phyloP scores from a whole-genome alignment of 148 eudicot genomes.

The Amaranthus hypochondriacus region DNA sequence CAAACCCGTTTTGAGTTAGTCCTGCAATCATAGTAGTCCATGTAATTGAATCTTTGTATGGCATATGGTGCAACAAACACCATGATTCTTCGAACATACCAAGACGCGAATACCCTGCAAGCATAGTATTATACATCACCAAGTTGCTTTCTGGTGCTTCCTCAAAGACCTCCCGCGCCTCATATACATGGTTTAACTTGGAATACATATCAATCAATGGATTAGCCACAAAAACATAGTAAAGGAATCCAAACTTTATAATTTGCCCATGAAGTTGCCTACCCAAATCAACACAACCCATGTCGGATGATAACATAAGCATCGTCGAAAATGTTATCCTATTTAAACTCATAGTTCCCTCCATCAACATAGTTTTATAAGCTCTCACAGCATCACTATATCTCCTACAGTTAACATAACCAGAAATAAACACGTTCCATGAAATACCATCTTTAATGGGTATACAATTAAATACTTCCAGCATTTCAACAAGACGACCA shows the following conservation, averaged over 20 bases:
- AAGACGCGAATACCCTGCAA: slow-evolving; percentile 56
- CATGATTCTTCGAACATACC: slow-evolving; percentile 62
- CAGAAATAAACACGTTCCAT: slow-evolving; percentile 83
- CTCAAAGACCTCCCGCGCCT: slow-evolving; percentile 57
- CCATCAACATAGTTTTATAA: slow-evolving; percentile 56
- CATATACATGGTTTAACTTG: slow-evolving; percentile 45
- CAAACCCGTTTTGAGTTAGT: slow-evolving; percentile 52
- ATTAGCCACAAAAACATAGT: slow-evolving; percentile 75
- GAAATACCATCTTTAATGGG: slow-evolving; percentile 72
- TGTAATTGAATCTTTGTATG: slow-evolving; percentile 63
- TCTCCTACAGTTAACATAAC: slow-evolving; percentile 48
- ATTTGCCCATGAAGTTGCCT: slow-evolving; percentile 71
- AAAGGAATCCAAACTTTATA: slow-evolving; percentile 60
- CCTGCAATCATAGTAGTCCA: slow-evolving; percentile 90
- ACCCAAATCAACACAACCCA: slow-evolving; percentile 51
- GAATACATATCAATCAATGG: slow-evolving; percentile 89
- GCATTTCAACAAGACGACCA: slow-evolving; percentile 45
- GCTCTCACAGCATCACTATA: slow-evolving; percentile 41
- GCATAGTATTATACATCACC: slow-evolving; percentile 80
- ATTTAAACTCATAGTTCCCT: slow-evolving; percentile 47
- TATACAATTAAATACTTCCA: slow-evolving; percentile 45
- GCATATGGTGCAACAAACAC: slow-evolving; percentile 48
- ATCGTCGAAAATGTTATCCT: slow-evolving; percentile 70
- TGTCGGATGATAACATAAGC: slow-evolving; percentile 48
- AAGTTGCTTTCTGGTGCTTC: slow-evolving; percentile 68